Evolutionary conservation across 495 filamentous ascomycete species (phyloP).

Genomic region (Extremus antarcticus): DNA sequence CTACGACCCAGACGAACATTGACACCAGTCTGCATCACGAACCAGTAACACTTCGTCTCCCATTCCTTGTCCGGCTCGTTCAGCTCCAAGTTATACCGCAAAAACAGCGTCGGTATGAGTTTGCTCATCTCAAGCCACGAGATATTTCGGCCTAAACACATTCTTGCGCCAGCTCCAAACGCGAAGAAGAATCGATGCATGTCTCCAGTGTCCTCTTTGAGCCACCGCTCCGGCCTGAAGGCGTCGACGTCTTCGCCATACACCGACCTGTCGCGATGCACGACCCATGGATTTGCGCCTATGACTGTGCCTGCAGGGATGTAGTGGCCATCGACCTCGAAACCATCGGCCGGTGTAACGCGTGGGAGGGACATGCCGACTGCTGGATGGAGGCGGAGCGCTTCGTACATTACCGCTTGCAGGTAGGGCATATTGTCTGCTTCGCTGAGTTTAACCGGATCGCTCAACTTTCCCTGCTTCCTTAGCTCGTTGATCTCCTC

Average conservation of each 20-base stretch:
- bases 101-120: conserved; percentile 24
- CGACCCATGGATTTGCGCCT: conserved; percentile 26
- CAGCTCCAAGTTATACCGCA: conserved; percentile 22
- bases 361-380: conserved; percentile 24
- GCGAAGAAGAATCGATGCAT: conserved; percentile 28
- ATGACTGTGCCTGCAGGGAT: conserved; percentile 22
- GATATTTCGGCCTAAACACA: conserved; percentile 27
- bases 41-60: conserved; percentile 19
- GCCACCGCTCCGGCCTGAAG: conserved; percentile 23
- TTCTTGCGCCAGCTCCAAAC: conserved; percentile 26
- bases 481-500: conserved; percentile 19
- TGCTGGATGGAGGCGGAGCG: conserved; percentile 25
- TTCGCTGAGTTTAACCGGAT: conserved; percentile 17
- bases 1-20: conserved; percentile 12
- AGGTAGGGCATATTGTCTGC: conserved; percentile 28
- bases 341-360: conserved; percentile 19
- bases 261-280: conserved; percentile 21
- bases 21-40: conserved; percentile 20
- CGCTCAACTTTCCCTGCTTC: conserved; percentile 13
- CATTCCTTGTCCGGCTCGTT: conserved; percentile 20
- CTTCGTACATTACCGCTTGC: conserved; percentile 29
- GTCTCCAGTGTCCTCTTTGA: conserved; percentile 16
- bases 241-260: conserved; percentile 23
- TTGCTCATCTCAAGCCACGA: conserved; percentile 29
- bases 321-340: conserved; percentile 19